phyloP scores from a whole-genome alignment of 108 stramenopile genomes.

The Discostella stelligeroides region DNA sequence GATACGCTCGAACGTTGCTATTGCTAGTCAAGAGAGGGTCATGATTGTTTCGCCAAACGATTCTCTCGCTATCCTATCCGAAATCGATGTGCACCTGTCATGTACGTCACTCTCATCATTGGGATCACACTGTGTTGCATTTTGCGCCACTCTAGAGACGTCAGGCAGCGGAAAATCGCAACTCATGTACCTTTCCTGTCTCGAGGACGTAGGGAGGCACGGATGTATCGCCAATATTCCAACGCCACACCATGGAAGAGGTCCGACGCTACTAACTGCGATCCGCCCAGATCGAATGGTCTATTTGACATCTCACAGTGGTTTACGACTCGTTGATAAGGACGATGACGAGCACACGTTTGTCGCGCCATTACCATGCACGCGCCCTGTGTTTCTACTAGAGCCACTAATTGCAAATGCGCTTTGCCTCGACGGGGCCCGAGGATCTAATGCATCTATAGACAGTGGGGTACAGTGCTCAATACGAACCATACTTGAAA shows the following conservation, averaged over 20 bases:
- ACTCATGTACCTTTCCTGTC: conserved; percentile 73
- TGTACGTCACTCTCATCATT: conserved; percentile 60
- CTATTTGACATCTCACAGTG: conserved; percentile 51
- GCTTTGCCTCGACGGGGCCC: conserved; percentile 60
- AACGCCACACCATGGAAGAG: conserved; percentile 34
- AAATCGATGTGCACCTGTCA: conserved; percentile 38
- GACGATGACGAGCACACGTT: conserved; percentile 55
- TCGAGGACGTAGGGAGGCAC: conserved; percentile 33
- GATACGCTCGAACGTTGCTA: conserved; percentile 55
- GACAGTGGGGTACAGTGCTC: conserved; percentile 33
- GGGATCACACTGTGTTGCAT: conserved; percentile 84
- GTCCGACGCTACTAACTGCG: conserved; percentile 48
- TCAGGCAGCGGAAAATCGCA: conserved; percentile 35
- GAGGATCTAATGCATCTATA: conserved; percentile 29
- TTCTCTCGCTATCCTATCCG: conserved; percentile 56
- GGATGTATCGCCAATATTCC: conserved; percentile 73
- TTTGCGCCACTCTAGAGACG: conserved; percentile 36
- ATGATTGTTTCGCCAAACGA: conserved; percentile 59
- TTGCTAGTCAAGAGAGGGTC: conserved; percentile 70
- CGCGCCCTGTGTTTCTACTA: conserved; percentile 71
- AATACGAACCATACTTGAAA: conserved; percentile 73
- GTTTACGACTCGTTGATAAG: conserved; percentile 55
- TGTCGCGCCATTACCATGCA: conserved; percentile 57
- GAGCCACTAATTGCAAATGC: conserved; percentile 86
- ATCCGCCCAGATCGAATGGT: conserved; percentile 79